Percentiles rank a stretch among this genome's conserved stretches.
Conservation (phyloP, 352 stramenopile genomes). For the Globisporangium abappressorium region DNA sequence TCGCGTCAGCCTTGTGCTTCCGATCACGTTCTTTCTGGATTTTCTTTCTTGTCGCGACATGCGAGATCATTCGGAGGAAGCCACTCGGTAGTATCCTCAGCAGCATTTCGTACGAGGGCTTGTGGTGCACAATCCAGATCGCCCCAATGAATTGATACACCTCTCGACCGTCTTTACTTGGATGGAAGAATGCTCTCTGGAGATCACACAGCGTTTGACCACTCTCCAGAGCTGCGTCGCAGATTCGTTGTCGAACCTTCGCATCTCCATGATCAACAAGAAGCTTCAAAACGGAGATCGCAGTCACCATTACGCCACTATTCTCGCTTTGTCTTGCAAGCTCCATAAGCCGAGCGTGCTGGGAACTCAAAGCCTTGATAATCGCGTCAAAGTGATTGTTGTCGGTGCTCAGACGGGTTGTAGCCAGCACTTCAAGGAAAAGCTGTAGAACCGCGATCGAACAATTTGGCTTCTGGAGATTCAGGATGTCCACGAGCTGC, state of each 20-base stretch:
- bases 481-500: conserved; percentile 47
- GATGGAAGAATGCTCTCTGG: conserved; percentile 71
- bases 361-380: conserved; percentile 57
- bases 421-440: conserved; percentile 58
- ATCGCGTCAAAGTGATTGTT: conserved; percentile 75
- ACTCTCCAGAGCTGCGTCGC: conserved; percentile 62
- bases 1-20: conserved; percentile 26
- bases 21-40: conserved; percentile 53
- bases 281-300: conserved; percentile 64
- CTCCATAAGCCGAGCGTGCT: conserved; percentile 45
- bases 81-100: conserved; percentile 57
- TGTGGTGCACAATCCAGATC: conserved; percentile 80
- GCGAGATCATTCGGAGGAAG: conserved; percentile 77
- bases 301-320: conserved; percentile 52
- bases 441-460: conserved; percentile 62
- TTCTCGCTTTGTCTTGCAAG: conserved; percentile 46
- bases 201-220: conserved; percentile 56
- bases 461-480: conserved; percentile 42
- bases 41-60: conserved; percentile 52
- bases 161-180: conserved; percentile 48
- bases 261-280: conserved; percentile 68
- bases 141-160: conserved; percentile 71
- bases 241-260: conserved; percentile 58
- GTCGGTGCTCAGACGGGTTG: conserved; percentile 59
- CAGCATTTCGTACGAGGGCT: conserved; percentile 67